phyloP scores from a whole-genome alignment of 2,329 filamentous ascomycete species.

The Arachnomyces sp. region DNA sequence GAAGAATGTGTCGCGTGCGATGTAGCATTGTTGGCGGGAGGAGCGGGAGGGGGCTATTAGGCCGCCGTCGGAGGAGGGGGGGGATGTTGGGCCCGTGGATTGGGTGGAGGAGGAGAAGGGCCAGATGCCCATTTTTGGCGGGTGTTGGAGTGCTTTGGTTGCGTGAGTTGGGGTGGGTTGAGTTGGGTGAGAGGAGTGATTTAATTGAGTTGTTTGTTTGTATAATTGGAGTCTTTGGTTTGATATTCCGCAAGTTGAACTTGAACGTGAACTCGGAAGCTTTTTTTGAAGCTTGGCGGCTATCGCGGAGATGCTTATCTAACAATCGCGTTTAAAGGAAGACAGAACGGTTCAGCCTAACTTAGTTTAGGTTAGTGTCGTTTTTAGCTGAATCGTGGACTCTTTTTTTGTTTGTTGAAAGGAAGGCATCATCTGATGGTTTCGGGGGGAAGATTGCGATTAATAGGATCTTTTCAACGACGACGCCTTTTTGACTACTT shows the following conservation, averaged over 20 bases:
- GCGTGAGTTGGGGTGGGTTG: too few relatives aligned
- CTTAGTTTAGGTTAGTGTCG: too few relatives aligned
- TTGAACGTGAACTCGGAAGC: too few relatives aligned
- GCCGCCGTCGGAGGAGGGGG: conserved; percentile 46
- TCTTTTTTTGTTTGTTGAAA: background rate
- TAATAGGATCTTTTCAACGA: too few relatives aligned
- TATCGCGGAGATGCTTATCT: background rate
- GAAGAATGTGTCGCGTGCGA: conserved; percentile 81
- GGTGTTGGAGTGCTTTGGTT: background rate
- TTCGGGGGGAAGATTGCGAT: background rate
- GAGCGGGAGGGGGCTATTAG: conserved; percentile 75
- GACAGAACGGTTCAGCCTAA: too few relatives aligned
- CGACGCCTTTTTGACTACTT: too few relatives aligned
- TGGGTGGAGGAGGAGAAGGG: conserved; percentile 37
- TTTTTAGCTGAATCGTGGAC: too few relatives aligned
- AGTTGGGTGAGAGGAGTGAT: too few relatives aligned
- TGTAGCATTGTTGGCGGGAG: conserved; percentile 80
- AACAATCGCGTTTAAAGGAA: too few relatives aligned
- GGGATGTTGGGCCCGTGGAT: conserved; percentile 36
- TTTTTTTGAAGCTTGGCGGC: background rate
- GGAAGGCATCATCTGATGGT: background rate
- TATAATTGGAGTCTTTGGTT: too few relatives aligned
- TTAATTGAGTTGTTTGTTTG: too few relatives aligned
- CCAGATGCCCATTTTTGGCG: conserved; percentile 43
- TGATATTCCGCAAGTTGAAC: too few relatives aligned